These are phyloP conservation scores for Mimosa bimucronata DNA, from an alignment of 306 rosid species.

Conservation along the genomic window DNA sequence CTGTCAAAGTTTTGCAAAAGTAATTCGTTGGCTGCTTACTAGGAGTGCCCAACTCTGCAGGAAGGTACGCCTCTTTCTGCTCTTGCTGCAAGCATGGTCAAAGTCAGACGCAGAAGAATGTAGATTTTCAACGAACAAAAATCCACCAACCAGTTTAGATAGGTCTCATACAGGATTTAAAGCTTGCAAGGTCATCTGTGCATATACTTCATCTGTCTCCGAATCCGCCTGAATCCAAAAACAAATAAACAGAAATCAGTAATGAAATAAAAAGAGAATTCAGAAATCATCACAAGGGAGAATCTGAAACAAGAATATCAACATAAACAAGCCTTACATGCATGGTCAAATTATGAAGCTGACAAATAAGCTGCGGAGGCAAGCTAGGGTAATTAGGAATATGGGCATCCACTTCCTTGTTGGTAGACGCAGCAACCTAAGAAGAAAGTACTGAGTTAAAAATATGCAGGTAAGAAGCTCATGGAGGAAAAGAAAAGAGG, in stretches of 20 bases:
- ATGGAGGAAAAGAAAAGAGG: neutral
- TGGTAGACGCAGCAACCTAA: slow-evolving; percentile 53
- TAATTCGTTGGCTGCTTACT: slow-evolving; percentile 74
- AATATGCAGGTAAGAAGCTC: slow-evolving; percentile 2
- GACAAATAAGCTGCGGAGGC: slow-evolving; percentile 83
- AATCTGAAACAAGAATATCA: neutral
- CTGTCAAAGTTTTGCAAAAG: slow-evolving; percentile 93
- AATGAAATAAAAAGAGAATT: neutral
- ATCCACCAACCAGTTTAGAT: slow-evolving; percentile 16
- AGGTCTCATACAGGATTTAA: slow-evolving; percentile 68
- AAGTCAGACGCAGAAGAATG: slow-evolving; percentile 29
- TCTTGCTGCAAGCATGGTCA: slow-evolving; percentile 46
- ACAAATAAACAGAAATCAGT: neutral
- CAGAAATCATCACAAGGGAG: neutral
- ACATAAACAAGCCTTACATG: slow-evolving; percentile 64
- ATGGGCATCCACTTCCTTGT: slow-evolving; percentile 57
- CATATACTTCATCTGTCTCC: slow-evolving; percentile 92
- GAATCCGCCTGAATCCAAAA: slow-evolving; percentile 71
- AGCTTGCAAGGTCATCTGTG: slow-evolving; percentile 96
- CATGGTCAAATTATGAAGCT: slow-evolving; percentile 95
- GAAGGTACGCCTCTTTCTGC: slow-evolving; percentile 57
- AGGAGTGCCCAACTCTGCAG: slow-evolving; percentile 51
- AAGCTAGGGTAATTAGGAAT: slow-evolving; percentile 55
- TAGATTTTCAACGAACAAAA: slow-evolving; percentile 9
- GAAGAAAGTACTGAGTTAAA: slow-evolving; percentile 25